Evolutionary conservation across 2,329 filamentous ascomycete genomes (phyloP), one percentile per base, ranked within the genome.

Genomic region (Intubia oerlemansii): DNA sequence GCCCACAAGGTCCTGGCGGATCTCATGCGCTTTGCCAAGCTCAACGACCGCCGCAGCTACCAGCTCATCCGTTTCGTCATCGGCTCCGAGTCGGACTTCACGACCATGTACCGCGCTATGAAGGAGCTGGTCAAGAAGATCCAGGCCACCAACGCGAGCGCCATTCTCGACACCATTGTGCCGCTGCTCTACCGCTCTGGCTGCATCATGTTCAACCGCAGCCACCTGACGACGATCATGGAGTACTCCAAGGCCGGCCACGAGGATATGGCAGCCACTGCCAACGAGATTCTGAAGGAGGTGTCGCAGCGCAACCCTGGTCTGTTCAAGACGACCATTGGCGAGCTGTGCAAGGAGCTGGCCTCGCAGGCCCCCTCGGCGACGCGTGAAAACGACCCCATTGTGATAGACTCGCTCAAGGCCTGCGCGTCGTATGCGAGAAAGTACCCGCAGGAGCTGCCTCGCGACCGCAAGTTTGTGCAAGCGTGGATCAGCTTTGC

Each of bases 351-450:
- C 52, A 81, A 79, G 44, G 74, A 82, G 33, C 63, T 98, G 12
- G 68, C 82, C 38, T 67, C 79, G 16, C 73, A 84, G 42, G 76
- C 79, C 2, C 88, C 88, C 1, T 71, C 67, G 4, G 59, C 66
- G 13, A 67, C 58, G 12, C 66, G 65, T 29, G 45, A 61, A 2
- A 84, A 84, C 36, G 76, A 85, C 30, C 49, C 67, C 1, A 62
- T 66, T 4, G 73, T 79, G n/a, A 79, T 88, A 10, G 80, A 93
- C 42, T 85, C 85, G 2, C 59, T 98, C 33, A 93, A 91, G 46
- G 85, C 90, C 3, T 93, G 88, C 46, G 78, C 85, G 8, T 81
- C 78, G 2, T 98, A 92, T 46, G 79, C 84, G 2, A 75, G 74
- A 42, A 82, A 75, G 41, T 85, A 90, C 39, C 73, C 85, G 0